Base-by-base conservation (phyloP, 176 grass and related monocot species). In the Themeda triandra region DNA sequence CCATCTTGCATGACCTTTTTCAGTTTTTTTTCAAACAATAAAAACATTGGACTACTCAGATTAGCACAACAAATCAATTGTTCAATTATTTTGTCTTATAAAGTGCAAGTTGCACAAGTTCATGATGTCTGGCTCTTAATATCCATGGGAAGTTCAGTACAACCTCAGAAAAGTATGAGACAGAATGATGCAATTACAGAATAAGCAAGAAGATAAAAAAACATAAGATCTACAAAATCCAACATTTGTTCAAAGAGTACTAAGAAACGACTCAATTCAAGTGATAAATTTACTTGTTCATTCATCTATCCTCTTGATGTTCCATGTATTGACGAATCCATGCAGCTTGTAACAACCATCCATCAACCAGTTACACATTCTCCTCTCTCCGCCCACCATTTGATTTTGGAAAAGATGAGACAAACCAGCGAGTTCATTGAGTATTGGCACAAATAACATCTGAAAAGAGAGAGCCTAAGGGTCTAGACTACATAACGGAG, bases 311-410 rank as follows among this genome's bases (percentile, higher is more conserved):
- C 79, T 98, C 89, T 90, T 98, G 87, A 18, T 89, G 89, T 73
- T 98, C 96, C 92, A 95, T 90, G 78, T 98, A 95, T 42, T 95
- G 96, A 41, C 77, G 89, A 80, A 98, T 98, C 96, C 96, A 98
- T 48, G 91, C 87, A 59, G 89, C 91, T 39, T 95, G 92, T n/a
- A n/a, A n/a, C 29, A 67, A 91, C 56, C 72, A 83, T 49, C 91
- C 96, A 36, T 88, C 79, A 85, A 95, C 93, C 80, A 95, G 80
- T 75, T 85, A 92, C 41, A 92, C 83, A 62, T 90, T 77, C 80
- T 89, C 84, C 73, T 95, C 81, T 73, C 81, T 68, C 69, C 51
- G 73, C 32, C 77, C 69, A 68, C 83, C 87, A 87, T 83, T 69
- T 24, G 91, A 64, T 18, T 44, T 13, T 53, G 49, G 49, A 53